These are phyloP conservation scores for Mycena rebaudengoi DNA, from an alignment of 768 basidiomycete species.

Conservation along the genomic window DNA sequence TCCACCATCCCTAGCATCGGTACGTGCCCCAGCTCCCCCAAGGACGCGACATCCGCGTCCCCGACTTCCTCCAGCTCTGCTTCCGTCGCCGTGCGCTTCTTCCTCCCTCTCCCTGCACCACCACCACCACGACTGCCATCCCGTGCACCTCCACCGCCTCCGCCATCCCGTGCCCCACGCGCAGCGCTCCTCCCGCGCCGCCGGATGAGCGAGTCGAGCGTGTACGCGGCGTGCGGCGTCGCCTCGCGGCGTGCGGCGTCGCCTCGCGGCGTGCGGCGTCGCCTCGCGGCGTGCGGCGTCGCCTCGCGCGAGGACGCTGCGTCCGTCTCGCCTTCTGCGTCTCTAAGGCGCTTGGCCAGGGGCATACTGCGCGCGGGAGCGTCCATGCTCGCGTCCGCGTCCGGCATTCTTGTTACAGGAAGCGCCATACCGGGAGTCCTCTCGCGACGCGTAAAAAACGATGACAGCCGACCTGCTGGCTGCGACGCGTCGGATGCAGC, in stretches of 20 bases:
- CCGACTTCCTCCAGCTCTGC: neutral
- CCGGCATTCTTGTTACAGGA: too few species aligned
- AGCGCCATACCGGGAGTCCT: too few species aligned
- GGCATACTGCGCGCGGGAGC: too few species aligned
- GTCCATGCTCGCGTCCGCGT: too few species aligned
- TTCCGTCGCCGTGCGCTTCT: too few species aligned
- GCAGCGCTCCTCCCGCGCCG: neutral
- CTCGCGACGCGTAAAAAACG: too few species aligned
- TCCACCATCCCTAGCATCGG: neutral
- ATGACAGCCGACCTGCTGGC: too few species aligned
- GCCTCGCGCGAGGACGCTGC: neutral
- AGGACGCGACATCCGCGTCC: neutral
- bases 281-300: constrained; percentile 1
- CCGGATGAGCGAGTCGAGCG: constrained; percentile 1
- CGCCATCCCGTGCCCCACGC: neutral
- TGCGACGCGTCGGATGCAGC: too few species aligned
- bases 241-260: neutral
- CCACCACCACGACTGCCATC: too few species aligned
- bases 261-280: too few species aligned
- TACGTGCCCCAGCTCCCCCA: neutral
- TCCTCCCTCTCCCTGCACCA: too few species aligned
- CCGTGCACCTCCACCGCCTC: neutral
- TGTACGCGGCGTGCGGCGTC: neutral
- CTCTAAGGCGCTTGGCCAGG: too few species aligned
- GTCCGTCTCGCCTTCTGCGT: neutral